phyloP scores from a whole-genome alignment of 2,329 filamentous ascomycete species.

The Penicillium sp. region DNA sequence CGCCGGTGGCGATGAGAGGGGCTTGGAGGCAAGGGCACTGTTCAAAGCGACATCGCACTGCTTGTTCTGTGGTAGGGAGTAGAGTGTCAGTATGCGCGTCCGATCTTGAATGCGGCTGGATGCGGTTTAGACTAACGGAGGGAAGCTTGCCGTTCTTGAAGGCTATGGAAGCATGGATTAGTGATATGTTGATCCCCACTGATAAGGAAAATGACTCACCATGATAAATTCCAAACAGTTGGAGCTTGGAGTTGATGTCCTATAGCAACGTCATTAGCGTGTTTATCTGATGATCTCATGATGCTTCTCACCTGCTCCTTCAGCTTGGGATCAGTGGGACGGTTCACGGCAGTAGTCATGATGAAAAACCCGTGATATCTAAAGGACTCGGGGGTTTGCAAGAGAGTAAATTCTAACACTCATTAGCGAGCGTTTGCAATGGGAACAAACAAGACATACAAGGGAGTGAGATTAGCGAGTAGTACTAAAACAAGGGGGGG shows the following conservation, averaged over 20 bases:
- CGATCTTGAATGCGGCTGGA: neutral
- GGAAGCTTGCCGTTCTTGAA: constrained; percentile 89
- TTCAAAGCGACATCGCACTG: constrained; percentile 95
- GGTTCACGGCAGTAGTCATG: constrained; percentile 59
- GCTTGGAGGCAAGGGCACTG: constrained; percentile 73
- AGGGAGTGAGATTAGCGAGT: constrained; percentile 17
- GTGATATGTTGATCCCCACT: neutral
- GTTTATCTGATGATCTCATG: neutral
- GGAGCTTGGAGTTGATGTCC: constrained; percentile 89
- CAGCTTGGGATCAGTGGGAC: constrained; percentile 68
- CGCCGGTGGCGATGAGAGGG: constrained; percentile 67
- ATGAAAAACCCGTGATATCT: constrained; percentile 13
- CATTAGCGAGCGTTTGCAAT: constrained; percentile 14
- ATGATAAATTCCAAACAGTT: constrained; percentile 84
- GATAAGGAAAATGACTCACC: constrained; percentile 40
- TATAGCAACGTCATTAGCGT: constrained; percentile 12
- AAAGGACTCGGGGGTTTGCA: neutral
- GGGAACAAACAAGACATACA: constrained; percentile 12
- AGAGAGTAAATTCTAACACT: neutral
- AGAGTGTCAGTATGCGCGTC: constrained; percentile 8
- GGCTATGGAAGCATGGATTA: constrained; percentile 49
- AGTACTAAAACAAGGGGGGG: constrained; percentile 20
- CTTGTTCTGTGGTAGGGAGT: constrained; percentile 63
- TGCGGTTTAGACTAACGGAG: constrained; percentile 60
- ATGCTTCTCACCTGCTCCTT: constrained; percentile 64